These are phyloP conservation scores for Mycena venus DNA, from an alignment of 768 basidiomycete genomes.

Conservation along the genomic window DNA sequence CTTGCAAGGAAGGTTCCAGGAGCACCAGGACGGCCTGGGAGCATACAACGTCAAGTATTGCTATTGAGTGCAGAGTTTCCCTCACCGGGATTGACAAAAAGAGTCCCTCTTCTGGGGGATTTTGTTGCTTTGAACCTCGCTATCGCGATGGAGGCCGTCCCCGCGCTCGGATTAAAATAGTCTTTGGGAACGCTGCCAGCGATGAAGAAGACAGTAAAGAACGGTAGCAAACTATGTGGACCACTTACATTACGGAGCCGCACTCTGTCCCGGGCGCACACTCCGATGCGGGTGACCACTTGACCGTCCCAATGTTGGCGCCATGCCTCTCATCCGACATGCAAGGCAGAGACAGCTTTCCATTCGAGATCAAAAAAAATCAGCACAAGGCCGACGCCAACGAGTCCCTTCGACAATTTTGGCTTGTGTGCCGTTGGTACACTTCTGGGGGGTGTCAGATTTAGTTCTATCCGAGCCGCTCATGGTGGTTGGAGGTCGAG, in stretches of 20 bases:
- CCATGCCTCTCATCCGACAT: too few species aligned
- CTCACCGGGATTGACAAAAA: slow-evolving; percentile 40
- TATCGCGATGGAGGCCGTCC: slow-evolving; percentile 37
- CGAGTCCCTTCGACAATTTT: too few species aligned
- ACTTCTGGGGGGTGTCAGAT: too few species aligned
- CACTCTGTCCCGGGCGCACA: slow-evolving; percentile 8
- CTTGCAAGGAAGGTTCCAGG: slow-evolving; percentile 36
- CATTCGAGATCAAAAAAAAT: too few species aligned
- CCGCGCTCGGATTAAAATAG: slow-evolving; percentile 35
- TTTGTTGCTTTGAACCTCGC: slow-evolving; percentile 34
- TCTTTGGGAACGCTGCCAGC: slow-evolving; percentile 41
- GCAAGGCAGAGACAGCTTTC: too few species aligned
- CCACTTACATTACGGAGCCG: slow-evolving; percentile 5
- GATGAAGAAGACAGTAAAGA: background rate
- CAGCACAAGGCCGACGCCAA: too few species aligned
- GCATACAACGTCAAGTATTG: background rate
- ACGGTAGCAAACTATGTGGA: background rate
- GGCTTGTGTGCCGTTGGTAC: too few species aligned
- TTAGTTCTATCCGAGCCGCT: too few species aligned
- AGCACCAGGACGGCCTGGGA: slow-evolving; percentile 41
- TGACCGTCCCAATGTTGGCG: background rate
- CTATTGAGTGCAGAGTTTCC: background rate
- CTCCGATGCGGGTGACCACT: slow-evolving; percentile 5
- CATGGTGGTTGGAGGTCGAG: too few species aligned
- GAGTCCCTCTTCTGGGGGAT: slow-evolving; percentile 34